A percentile compares a stretch with the other conserved stretches of the same genome.
Conservation (phyloP, 768 basidiomycete species). For the Terana coerulea region DNA sequence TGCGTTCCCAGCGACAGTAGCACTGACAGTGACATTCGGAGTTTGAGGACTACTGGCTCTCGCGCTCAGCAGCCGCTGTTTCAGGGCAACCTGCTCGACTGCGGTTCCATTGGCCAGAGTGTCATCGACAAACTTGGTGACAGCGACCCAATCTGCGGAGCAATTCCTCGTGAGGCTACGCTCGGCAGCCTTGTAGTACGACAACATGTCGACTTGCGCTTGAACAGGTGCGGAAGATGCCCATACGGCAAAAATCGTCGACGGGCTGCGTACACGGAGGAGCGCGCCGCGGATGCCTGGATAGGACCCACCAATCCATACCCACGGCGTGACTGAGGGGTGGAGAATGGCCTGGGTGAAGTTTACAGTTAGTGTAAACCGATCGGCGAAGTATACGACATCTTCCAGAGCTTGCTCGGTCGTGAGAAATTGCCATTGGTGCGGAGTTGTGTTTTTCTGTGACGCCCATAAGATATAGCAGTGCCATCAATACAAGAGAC, state of each 20-base stretch:
- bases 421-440: constrained; percentile 43
- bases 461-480: neutral
- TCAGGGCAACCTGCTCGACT: constrained; percentile 31
- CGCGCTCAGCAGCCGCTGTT: constrained; percentile 39
- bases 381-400: constrained; percentile 45
- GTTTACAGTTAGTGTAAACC: constrained; percentile 23
- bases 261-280: constrained; percentile 43
- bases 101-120: constrained; percentile 27
- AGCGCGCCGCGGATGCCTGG: constrained; percentile 43
- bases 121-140: constrained; percentile 31
- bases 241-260: constrained; percentile 44
- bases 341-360: constrained; percentile 28
- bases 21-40: constrained; percentile 33
- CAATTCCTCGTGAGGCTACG: constrained; percentile 47
- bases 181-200: constrained; percentile 48
- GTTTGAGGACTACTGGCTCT: constrained; percentile 40
- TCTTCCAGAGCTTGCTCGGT: constrained; percentile 50
- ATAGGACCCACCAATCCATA: constrained; percentile 48
- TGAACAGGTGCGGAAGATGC: constrained; percentile 48
- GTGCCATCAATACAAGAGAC: too few relatives aligned
- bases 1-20: constrained; percentile 30
- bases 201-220: constrained; percentile 47
- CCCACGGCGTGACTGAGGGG: constrained; percentile 42
- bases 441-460: constrained; percentile 42
- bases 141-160: constrained; percentile 49